A percentile compares a stretch with the other conserved stretches of the same genome.
phyloP scores from a whole-genome alignment of 768 basidiomycete genomes.

The Tricholoma saponaceum region DNA sequence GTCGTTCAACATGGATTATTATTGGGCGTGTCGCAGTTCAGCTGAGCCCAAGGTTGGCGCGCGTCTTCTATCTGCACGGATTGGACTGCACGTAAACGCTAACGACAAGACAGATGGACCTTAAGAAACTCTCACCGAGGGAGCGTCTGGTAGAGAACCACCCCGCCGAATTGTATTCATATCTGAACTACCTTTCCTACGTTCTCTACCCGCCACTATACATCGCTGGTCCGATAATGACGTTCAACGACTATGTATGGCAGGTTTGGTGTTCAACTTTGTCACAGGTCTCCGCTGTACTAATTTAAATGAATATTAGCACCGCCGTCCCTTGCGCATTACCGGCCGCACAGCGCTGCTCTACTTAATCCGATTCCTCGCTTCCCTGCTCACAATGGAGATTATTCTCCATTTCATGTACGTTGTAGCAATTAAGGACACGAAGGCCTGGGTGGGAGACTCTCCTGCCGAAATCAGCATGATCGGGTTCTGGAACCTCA shows the following conservation, averaged over 20 bases:
- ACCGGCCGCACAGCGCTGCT: conserved; percentile 33
- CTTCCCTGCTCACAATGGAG: conserved; percentile 83
- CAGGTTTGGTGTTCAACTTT: conserved; percentile 45
- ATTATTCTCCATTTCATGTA: conserved; percentile 92
- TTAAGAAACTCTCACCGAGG: conserved; percentile 43
- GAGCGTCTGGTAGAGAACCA: conserved; percentile 58
- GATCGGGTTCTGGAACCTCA: conserved; percentile 97
- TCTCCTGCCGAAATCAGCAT: conserved; percentile 79
- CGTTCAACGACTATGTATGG: conserved; percentile 94
- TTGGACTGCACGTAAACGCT: conserved; percentile 15
- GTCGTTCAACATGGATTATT: conserved; percentile 90
- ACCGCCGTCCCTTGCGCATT: conserved; percentile 54
- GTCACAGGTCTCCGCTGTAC: neutral
- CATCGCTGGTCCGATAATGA: conserved; percentile 93
- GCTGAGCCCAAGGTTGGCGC: conserved; percentile 40
- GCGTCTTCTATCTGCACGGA: conserved; percentile 13
- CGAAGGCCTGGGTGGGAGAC: conserved; percentile 75
- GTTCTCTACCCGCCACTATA: conserved; percentile 92
- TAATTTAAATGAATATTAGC: conserved; percentile 31
- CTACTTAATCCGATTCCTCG: conserved; percentile 70
- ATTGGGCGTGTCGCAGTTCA: conserved; percentile 64
- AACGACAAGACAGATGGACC: conserved; percentile 11
- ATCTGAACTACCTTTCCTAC: conserved; percentile 76
- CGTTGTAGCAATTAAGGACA: conserved; percentile 93
- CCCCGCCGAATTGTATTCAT: conserved; percentile 55